These are phyloP conservation scores for Gliomastix tumulicola DNA, from an alignment of 2,329 filamentous ascomycete genomes.

Conservation along the genomic window DNA sequence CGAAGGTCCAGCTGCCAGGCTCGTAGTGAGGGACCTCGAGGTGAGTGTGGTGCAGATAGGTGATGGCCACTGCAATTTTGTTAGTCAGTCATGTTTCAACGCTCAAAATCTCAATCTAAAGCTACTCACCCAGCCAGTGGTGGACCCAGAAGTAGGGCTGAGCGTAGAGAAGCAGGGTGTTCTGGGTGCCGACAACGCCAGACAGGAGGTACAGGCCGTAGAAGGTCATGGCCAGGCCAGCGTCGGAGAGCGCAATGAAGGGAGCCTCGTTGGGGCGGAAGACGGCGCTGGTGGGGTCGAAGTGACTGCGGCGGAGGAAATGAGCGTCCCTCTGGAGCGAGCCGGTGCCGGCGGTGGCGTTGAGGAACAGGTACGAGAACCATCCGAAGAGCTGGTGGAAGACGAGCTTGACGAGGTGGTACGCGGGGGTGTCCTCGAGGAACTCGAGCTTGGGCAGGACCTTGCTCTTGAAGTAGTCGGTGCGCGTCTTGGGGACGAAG, in stretches of 20 bases:
- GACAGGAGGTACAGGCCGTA: conserved; percentile 43
- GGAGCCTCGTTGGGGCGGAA: conserved; percentile 51
- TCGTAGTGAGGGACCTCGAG: conserved; percentile 26
- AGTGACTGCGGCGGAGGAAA: conserved; percentile 36
- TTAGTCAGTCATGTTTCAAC: conserved; percentile 8
- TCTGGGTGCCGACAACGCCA: conserved; percentile 47
- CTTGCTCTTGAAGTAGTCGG: conserved; percentile 20
- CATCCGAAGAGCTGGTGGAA: conserved; percentile 59
- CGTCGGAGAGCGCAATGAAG: conserved; percentile 51
- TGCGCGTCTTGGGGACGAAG: conserved; percentile 47
- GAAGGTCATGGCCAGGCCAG: conserved; percentile 48
- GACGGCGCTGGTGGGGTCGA: conserved; percentile 53
- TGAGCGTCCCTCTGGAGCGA: conserved; percentile 36
- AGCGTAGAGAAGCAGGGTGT: conserved; percentile 51
- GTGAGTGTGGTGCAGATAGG: conserved; percentile 69
- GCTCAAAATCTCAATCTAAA: too few species aligned
- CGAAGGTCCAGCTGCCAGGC: conserved; percentile 44
- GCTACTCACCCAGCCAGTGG: conserved; percentile 56
- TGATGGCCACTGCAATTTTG: conserved; percentile 53
- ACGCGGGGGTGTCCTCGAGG: conserved; percentile 55
- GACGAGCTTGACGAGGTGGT: conserved; percentile 45
- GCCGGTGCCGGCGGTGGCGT: conserved; percentile 41
- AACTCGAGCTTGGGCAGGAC: conserved; percentile 25
- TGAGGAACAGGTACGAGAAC: conserved; percentile 57
- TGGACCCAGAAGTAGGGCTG: conserved; percentile 65